Evolutionary conservation across 495 filamentous ascomycete genomes (phyloP).

Genomic region (Xylaria sp.): DNA sequence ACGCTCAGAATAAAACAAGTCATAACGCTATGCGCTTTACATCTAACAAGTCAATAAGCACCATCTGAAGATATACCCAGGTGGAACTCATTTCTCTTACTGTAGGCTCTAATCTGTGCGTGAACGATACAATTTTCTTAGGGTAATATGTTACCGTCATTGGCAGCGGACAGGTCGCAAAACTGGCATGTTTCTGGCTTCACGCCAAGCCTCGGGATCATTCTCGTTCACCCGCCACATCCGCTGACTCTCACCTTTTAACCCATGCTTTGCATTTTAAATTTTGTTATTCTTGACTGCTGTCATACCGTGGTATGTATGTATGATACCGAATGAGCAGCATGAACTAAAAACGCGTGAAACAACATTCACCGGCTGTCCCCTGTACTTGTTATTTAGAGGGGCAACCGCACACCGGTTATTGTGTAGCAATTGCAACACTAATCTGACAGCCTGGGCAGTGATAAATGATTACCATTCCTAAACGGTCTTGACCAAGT

Average conservation of each 20-base stretch:
- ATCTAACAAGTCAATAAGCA: background rate
- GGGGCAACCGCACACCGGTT: slow-evolving; percentile 7
- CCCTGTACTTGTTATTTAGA: slow-evolving; percentile 1
- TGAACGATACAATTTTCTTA: background rate
- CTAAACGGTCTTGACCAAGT: background rate
- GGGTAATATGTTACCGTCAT: background rate
- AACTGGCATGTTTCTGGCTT: slow-evolving; percentile 3
- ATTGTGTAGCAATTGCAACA: slow-evolving; percentile 23
- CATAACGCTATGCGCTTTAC: background rate
- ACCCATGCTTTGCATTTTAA: background rate
- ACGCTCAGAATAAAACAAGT: background rate
- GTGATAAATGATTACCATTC: background rate
- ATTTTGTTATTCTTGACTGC: background rate
- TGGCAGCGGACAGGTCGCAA: slow-evolving; percentile 14
- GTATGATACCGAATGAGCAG: slow-evolving; percentile 1
- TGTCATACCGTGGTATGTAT: slow-evolving; percentile 5
- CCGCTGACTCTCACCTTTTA: background rate
- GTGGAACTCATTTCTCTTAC: background rate
- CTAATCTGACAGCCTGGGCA: background rate
- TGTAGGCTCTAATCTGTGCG: background rate
- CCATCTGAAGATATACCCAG: too few species aligned
- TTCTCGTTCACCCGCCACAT: slow-evolving; percentile 1
- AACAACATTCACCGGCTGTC: background rate
- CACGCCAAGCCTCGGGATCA: slow-evolving; percentile 17
- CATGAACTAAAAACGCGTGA: slow-evolving; percentile 14